Conservation (phyloP, 148 eudicot species). For the Tetragonia tetragonoides region DNA sequence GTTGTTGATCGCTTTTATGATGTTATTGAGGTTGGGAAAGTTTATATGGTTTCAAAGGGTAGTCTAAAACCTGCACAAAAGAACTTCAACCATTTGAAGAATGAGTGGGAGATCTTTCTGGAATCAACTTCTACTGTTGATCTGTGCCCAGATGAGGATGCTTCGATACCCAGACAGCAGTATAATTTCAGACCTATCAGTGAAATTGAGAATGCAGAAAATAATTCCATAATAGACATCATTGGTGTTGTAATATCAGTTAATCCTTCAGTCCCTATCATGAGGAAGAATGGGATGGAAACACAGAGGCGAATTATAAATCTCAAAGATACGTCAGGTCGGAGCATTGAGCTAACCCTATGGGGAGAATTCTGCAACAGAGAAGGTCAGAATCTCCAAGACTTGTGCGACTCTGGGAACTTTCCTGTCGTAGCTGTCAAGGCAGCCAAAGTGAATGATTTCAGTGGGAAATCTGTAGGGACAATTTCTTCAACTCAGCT, state of each 20-base stretch:
- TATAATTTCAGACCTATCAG: constrained; percentile 77
- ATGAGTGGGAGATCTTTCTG: constrained; percentile 95
- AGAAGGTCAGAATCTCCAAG: constrained; percentile 90
- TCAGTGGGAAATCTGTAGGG: constrained; percentile 81
- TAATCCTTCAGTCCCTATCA: constrained; percentile 83
- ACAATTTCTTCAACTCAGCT: constrained; percentile 84
- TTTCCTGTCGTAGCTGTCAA: constrained; percentile 87
- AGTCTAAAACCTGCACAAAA: constrained; percentile 83
- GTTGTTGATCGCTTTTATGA: constrained; percentile 94
- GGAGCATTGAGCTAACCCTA: constrained; percentile 83
- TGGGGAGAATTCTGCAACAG: constrained; percentile 98
- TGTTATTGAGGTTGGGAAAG: constrained; percentile 71
- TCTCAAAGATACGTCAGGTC: constrained; percentile 76
- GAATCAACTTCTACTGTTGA: constrained; percentile 84
- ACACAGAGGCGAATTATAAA: constrained; percentile 79
- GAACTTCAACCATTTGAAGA: constrained; percentile 90
- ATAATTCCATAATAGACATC: constrained; percentile 77
- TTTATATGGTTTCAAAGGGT: constrained; percentile 88
- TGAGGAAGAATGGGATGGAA: constrained; percentile 98
- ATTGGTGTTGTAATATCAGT: constrained; percentile 74
- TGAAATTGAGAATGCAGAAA: constrained; percentile 77
- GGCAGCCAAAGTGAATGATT: constrained; percentile 91
- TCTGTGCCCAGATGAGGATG: constrained; percentile 90
- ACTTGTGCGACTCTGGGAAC: constrained; percentile 61
- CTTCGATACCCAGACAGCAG: constrained; percentile 85